Evolutionary conservation across 768 basidiomycete species (phyloP), one percentile per base, ranked within the genome.

Genomic region (Peribolospora kevripleyi): DNA sequence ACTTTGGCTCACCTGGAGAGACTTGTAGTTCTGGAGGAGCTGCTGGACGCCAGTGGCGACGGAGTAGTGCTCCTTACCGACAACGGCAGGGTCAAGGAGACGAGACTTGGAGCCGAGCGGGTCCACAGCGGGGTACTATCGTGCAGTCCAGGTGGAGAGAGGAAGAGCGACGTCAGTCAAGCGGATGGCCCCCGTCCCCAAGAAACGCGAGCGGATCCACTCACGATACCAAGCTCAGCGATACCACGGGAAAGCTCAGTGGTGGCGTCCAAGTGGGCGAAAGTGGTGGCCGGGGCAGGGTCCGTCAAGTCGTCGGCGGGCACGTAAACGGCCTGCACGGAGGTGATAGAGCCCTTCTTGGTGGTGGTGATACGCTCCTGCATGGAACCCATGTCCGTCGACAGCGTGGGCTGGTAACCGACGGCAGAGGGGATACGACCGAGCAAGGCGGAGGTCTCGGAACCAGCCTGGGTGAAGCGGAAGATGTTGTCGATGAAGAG

Each of bases 401-500:
- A 95, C 58, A 97, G 82, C 53, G 93, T 97, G 68, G 93, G 93
- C 70, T 98, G 93, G 75, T 98, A 98, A 79, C 93, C 93, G 77
- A 98, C 93, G 61, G 93, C 93, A 62, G 93, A 97, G 62, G 93
- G 93, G 67, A 97, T 98, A 86, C 93, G 93, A 77, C 93, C 93
- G 62, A 97, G 84, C 65, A 98, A 72, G 61, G 93, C 93, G 73
- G 93, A 98, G 76, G 97, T 93, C 70, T 97, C 93, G 61, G 93
- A 98, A 81, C 93, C 93, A 66, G 93, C 93, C 71, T 97, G 93
- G 64, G 93, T 98, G 84, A 98, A 98, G 68, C 93, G 90, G 93
- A 98, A 98, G 73, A 98, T 98, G 80, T 98, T 98, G 83, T 98
- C 93, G 69, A 98, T 98, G 78, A 98, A 98, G 68, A 98, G 81